Conservation (phyloP, 2,329 filamentous ascomycete genomes). For the Pyricularia pennisetigena region DNA sequence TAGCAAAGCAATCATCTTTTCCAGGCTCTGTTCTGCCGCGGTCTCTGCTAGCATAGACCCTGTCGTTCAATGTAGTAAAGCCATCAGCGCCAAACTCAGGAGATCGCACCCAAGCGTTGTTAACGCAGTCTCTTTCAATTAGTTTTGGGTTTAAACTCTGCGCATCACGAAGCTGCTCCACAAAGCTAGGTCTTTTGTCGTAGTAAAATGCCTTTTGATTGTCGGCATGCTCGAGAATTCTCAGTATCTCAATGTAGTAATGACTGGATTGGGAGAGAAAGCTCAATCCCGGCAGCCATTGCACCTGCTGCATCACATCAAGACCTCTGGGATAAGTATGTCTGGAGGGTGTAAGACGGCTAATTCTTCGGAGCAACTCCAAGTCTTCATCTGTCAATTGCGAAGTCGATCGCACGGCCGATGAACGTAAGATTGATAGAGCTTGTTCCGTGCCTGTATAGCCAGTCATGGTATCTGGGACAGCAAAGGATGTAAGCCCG, state of each 20-base stretch:
- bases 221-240: not conserved
- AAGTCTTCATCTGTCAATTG: slow-evolving; percentile 22
- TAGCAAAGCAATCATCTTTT: not conserved
- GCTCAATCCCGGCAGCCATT: not conserved
- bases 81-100: not conserved
- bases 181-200: not conserved
- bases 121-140: not conserved
- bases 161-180: not conserved
- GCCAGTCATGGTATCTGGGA: slow-evolving; percentile 36
- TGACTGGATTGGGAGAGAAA: not conserved
- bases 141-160: not conserved
- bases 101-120: not conserved
- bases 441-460: slow-evolving; percentile 46
- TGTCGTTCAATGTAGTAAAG: not conserved
- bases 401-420: slow-evolving; percentile 23
- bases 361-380: slow-evolving; percentile 25
- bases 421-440: slow-evolving; percentile 35
- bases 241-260: not conserved
- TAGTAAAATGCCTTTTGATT: not conserved
- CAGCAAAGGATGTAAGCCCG: too few relatives aligned
- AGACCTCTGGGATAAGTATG: not conserved
- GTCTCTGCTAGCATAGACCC: not conserved
- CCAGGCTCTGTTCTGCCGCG: not conserved
- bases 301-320: not conserved
- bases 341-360: slow-evolving; percentile 15